Percentiles rank a stretch among this genome's conserved stretches.
phyloP scores from a whole-genome alignment of 371 early-diverging fungal species.

The Neoconidiobolus thromboides region DNA sequence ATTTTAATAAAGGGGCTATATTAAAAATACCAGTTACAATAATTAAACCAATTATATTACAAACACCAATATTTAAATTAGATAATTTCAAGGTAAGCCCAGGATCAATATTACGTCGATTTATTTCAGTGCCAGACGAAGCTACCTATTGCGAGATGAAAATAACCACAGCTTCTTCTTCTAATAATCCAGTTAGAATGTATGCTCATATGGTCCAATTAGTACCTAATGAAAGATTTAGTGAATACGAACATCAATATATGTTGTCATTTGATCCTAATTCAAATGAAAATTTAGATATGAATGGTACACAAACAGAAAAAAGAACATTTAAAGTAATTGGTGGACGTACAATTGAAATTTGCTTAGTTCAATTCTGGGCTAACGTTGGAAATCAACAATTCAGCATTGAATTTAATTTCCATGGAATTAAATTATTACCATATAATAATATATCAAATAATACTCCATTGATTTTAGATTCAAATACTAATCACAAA shows the following conservation, averaged over 20 bases:
- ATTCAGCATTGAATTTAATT: slow-evolving; percentile 48
- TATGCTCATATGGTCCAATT: slow-evolving; percentile 50
- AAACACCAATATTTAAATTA: slow-evolving; percentile 26
- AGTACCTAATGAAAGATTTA: slow-evolving; percentile 47
- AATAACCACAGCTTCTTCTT: slow-evolving; percentile 11
- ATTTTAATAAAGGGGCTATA: slow-evolving; percentile 53
- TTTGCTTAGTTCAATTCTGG: slow-evolving; percentile 76
- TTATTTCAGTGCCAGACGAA: slow-evolving; percentile 60
- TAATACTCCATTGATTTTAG: not conserved
- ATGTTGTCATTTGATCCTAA: slow-evolving; percentile 17
- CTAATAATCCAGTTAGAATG: slow-evolving; percentile 31
- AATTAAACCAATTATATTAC: slow-evolving; percentile 46
- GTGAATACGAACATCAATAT: slow-evolving; percentile 32
- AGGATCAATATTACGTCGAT: slow-evolving; percentile 58
- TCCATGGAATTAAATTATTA: slow-evolving; percentile 57
- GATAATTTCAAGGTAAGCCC: slow-evolving; percentile 43
- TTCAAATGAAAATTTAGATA: slow-evolving; percentile 8
- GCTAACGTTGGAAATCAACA: slow-evolving; percentile 47
- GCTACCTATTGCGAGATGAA: slow-evolving; percentile 42
- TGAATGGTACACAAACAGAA: slow-evolving; percentile 34
- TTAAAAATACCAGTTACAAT: slow-evolving; percentile 81
- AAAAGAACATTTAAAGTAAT: slow-evolving; percentile 38
- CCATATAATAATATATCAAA: not conserved
- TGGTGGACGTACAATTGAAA: slow-evolving; percentile 59
- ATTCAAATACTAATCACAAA: not conserved